A percentile compares a stretch with the other conserved stretches of the same genome.
These are phyloP conservation scores for Rhizodiscina lignyota DNA, from an alignment of 495 filamentous ascomycete species.

Conservation along the genomic window DNA sequence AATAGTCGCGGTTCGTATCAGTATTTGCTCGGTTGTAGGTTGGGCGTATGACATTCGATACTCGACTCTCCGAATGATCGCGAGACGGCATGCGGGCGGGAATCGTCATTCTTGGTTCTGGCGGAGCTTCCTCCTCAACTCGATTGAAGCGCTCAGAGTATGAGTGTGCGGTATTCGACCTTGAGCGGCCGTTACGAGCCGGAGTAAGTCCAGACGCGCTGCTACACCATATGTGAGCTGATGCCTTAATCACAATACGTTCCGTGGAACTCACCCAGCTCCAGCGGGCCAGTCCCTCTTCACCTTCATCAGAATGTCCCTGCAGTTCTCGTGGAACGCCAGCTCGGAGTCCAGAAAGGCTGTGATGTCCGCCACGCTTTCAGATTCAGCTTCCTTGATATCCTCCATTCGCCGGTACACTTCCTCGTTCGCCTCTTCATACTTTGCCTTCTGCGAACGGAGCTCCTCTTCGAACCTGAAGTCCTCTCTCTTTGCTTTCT, in stretches of 20 bases:
- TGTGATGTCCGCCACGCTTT: conserved; percentile 65
- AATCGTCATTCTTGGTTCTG: conserved; percentile 15
- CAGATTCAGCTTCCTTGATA: conserved; percentile 79
- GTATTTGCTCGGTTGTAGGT: conserved; percentile 21
- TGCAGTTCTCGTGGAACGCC: conserved; percentile 77
- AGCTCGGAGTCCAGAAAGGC: conserved; percentile 81
- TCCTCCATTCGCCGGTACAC: conserved; percentile 90
- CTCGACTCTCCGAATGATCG: conserved; percentile 29
- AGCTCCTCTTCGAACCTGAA: conserved; percentile 88
- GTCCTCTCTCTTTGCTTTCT: conserved; percentile 87
- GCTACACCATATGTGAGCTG: no score
- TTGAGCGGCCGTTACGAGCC: conserved; percentile 36
- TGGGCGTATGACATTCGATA: conserved; percentile 42
- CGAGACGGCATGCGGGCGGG: conserved; percentile 18
- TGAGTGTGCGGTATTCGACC: conserved; percentile 45
- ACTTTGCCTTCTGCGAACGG: conserved; percentile 82
- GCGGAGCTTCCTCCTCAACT: conserved; percentile 38
- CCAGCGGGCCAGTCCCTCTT: conserved; percentile 60
- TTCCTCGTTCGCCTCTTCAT: conserved; percentile 90
- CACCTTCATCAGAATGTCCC: conserved; percentile 52
- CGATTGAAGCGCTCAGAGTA: conserved; percentile 40
- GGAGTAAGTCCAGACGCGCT: no score
- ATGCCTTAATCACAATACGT: no score
- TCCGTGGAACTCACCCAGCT: conserved; percentile 1
- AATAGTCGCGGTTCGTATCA: conserved; percentile 24